These are phyloP conservation scores for Fusarium sp. DNA, from an alignment of 2,329 filamentous ascomycete genomes.

Conservation along the genomic window DNA sequence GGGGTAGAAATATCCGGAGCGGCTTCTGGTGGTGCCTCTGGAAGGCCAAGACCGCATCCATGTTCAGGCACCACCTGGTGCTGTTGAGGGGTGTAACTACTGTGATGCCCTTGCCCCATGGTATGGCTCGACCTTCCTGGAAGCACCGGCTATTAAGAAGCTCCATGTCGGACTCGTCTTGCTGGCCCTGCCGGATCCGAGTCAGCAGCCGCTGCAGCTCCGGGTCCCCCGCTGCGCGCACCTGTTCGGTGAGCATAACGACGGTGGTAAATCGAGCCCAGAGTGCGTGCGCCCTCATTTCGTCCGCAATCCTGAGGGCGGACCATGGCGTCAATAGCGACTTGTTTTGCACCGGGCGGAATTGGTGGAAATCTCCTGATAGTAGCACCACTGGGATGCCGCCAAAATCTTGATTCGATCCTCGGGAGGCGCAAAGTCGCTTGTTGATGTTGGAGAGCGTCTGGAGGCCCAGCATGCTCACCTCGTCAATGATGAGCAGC, in stretches of 20 bases:
- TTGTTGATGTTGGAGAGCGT: not conserved
- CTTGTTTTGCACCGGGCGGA: not conserved
- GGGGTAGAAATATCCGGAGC: not conserved
- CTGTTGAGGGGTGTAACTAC: not conserved
- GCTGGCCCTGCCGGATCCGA: not conserved
- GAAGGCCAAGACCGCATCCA: not conserved
- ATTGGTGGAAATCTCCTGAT: not conserved
- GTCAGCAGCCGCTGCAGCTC: not conserved
- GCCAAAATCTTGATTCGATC: not conserved
- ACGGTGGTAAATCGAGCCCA: not conserved
- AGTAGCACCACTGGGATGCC: not conserved
- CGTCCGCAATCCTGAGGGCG: not conserved
- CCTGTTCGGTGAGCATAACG: conserved; percentile 1
- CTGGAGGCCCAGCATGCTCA: not conserved
- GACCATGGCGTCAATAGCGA: not conserved
- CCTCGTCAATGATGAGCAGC: not conserved
- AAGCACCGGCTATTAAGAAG: not conserved
- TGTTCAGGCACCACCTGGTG: not conserved
- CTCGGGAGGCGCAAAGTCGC: not conserved
- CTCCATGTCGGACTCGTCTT: not conserved
- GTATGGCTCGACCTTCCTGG: not conserved
- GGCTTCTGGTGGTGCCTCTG: not conserved
- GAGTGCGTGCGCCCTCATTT: not conserved
- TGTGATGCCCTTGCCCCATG: not conserved
- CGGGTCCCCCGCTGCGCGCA: not conserved